Evolutionary conservation across 1,284 basidiomycete species (phyloP).

Genomic region (Tylopilus sp.): DNA sequence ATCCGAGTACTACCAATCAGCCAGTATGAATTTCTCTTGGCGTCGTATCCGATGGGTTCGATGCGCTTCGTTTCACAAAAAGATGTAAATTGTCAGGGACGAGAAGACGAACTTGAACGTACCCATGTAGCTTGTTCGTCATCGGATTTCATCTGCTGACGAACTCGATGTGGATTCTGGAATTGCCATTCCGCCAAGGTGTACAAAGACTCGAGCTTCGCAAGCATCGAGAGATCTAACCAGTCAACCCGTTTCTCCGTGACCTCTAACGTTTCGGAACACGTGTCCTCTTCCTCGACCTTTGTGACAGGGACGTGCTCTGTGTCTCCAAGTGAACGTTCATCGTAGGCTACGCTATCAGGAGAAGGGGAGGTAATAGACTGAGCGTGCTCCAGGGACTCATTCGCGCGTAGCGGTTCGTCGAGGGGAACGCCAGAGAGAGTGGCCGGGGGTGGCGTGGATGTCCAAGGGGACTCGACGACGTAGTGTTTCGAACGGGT

Average conservation of each 20-base stretch:
- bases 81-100: slow-evolving; percentile 5
- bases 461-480: slow-evolving; percentile 30
- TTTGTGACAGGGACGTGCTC: slow-evolving; percentile 10
- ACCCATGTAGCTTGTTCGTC: slow-evolving; percentile 76
- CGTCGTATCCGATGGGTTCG: slow-evolving; percentile 85
- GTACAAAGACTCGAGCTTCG: slow-evolving; percentile 75
- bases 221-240: slow-evolving; percentile 64
- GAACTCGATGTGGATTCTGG: slow-evolving; percentile 62
- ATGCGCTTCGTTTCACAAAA: slow-evolving; percentile 53
- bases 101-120: slow-evolving; percentile 27
- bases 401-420: slow-evolving; percentile 8
- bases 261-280: slow-evolving; percentile 14
- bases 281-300: slow-evolving; percentile 26
- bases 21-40: slow-evolving; percentile 83
- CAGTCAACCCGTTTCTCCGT: slow-evolving; percentile 46
- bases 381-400: slow-evolving; percentile 1
- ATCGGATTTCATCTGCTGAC: slow-evolving; percentile 71
- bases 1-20: slow-evolving; percentile 65
- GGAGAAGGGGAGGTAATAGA: slow-evolving; percentile 1
- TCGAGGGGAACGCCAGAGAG: slow-evolving; percentile 11
- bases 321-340: slow-evolving; percentile 2
- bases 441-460: slow-evolving; percentile 18
- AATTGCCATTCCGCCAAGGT: slow-evolving; percentile 78
- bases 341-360: not conserved
- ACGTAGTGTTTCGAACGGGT: slow-evolving; percentile 22